phyloP scores from a whole-genome alignment of 2,329 filamentous ascomycete species.

The Clarireedia monteithiana region DNA sequence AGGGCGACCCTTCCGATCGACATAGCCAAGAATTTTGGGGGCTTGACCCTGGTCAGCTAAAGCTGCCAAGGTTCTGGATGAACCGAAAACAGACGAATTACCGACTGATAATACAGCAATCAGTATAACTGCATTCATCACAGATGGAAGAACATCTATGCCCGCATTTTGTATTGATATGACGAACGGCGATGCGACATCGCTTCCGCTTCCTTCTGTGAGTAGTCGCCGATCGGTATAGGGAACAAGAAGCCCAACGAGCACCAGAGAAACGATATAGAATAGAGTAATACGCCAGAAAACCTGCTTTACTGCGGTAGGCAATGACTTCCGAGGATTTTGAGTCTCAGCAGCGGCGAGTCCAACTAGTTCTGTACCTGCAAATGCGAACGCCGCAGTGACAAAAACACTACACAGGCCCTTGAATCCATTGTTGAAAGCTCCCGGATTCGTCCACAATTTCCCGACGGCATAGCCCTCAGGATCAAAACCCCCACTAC shows the following conservation, averaged over 20 bases:
- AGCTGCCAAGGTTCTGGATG: conserved; percentile 50
- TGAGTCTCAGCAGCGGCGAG: conserved; percentile 43
- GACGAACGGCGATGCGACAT: conserved; percentile 46
- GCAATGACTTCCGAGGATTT: conserved; percentile 41
- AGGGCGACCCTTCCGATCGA: conserved; percentile 50
- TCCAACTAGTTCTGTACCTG: conserved; percentile 45
- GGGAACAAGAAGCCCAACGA: conserved; percentile 43
- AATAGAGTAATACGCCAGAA: conserved; percentile 48
- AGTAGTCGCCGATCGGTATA: conserved; percentile 36
- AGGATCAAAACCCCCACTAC: conserved; percentile 64
- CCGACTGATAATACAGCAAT: conserved; percentile 52
- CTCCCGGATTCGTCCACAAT: conserved; percentile 74
- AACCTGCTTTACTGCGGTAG: conserved; percentile 44
- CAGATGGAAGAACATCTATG: conserved; percentile 42
- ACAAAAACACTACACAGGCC: conserved; percentile 48
- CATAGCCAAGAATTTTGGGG: conserved; percentile 47
- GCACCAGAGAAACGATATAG: conserved; percentile 44
- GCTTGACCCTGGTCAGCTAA: conserved; percentile 52
- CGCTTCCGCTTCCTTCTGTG: conserved; percentile 27
- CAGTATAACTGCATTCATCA: conserved; percentile 53
- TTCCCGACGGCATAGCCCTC: conserved; percentile 68
- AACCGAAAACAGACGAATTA: conserved; percentile 51
- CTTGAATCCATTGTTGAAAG: conserved; percentile 77
- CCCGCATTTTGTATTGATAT: conserved; percentile 47
- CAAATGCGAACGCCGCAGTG: conserved; percentile 43